Percentiles rank a stretch among this genome's conserved stretches.
Evolutionary conservation across 2,329 filamentous ascomycete species (phyloP).

Genomic region (Xylariaceae sp.): DNA sequence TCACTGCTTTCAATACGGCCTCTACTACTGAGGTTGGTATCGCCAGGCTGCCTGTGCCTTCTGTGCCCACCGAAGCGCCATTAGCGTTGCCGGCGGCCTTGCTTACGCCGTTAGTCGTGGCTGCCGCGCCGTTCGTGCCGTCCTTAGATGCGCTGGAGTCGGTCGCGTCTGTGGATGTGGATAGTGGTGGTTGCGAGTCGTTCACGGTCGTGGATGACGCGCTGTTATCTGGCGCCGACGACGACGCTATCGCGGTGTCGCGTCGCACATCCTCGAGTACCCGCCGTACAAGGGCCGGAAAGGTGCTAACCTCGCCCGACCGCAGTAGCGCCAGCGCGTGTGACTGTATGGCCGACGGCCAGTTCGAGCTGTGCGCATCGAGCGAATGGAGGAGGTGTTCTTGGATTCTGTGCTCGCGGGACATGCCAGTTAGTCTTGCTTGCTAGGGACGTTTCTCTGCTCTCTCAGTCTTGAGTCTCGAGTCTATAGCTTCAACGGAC

Average conservation of each 20-base stretch:
- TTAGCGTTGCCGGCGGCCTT: conserved; percentile 27
- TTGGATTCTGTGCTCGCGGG: conserved; percentile 50
- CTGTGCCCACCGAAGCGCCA: conserved; percentile 25
- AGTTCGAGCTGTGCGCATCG: conserved; percentile 56
- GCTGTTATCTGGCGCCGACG: conserved; percentile 18
- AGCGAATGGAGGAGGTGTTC: conserved; percentile 60
- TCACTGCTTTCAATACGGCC: conserved; percentile 57
- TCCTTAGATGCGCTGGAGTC: conserved; percentile 21
- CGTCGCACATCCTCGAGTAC: conserved; percentile 59
- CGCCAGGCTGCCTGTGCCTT: conserved; percentile 43
- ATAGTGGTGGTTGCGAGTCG: conserved; percentile 7
- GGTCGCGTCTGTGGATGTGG: conserved; percentile 8
- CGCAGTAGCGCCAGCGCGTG: conserved; percentile 59
- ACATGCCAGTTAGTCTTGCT: conserved; percentile 6
- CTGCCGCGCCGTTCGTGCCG: conserved; percentile 10
- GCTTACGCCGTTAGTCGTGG: conserved; percentile 17
- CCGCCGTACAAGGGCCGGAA: conserved; percentile 56
- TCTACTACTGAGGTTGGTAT: conserved; percentile 57
- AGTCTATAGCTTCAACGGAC: background rate
- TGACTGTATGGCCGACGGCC: conserved; percentile 56
- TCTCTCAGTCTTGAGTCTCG: background rate
- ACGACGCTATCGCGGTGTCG: conserved; percentile 40
- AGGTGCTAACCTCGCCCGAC: conserved; percentile 55
- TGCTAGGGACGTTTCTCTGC: background rate
- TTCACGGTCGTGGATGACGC: conserved; percentile 24